A percentile compares a stretch with the other conserved stretches of the same genome.
Conservation (phyloP, 306 rosid genomes). For the Fragaria nilgerrensis region DNA sequence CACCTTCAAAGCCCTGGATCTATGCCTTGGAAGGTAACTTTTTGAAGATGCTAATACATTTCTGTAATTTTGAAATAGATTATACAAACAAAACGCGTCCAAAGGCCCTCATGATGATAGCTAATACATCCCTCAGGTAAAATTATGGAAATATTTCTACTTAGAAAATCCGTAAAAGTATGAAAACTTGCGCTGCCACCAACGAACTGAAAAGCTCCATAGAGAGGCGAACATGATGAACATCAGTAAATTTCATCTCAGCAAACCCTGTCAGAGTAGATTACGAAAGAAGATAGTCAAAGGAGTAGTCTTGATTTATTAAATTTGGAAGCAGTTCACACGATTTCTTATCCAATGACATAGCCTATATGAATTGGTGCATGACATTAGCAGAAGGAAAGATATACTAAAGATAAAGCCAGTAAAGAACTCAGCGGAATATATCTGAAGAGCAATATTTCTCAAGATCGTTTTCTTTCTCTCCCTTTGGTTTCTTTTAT, state of each 20-base stretch:
- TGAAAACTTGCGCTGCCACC: constrained; percentile 2
- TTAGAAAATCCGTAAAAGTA: background rate
- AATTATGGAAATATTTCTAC: background rate
- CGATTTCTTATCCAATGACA: background rate
- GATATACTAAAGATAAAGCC: background rate
- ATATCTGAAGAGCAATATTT: background rate
- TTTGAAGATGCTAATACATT: background rate
- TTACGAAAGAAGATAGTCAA: background rate
- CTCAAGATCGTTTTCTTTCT: background rate
- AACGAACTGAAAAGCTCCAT: background rate
- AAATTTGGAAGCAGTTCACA: background rate
- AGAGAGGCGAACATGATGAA: background rate
- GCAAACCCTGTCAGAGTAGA: background rate
- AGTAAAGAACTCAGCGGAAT: background rate
- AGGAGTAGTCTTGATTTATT: background rate
- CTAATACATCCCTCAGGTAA: background rate
- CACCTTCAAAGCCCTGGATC: background rate
- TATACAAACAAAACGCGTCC: background rate
- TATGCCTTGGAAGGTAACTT: background rate
- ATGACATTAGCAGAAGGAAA: background rate
- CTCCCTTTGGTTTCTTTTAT: background rate
- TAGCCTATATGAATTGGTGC: background rate
- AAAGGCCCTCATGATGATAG: background rate
- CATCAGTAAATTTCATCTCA: background rate
- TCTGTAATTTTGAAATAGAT: background rate